Base-by-base conservation (phyloP, 805 yeast species). In the Candida sanyiensis region DNA sequence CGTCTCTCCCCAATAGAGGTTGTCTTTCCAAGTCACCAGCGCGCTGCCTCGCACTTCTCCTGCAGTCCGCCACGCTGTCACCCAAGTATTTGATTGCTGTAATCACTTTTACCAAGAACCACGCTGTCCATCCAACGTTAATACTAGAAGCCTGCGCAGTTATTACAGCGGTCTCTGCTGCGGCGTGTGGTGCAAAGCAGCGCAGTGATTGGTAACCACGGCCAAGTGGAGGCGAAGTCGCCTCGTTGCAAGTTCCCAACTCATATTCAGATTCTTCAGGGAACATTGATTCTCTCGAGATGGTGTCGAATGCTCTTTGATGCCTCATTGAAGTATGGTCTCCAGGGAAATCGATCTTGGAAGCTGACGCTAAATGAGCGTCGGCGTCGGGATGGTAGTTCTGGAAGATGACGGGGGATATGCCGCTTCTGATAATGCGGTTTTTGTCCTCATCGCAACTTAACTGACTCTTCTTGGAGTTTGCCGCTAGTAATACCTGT, bases 1-100 rank as follows among this genome's bases (percentile, higher is more conserved):
- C 21, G 27, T 23, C 28, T 6, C 5, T 9, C 11, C 29, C 22
- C 11, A 42, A 19, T 20, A 47, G 37, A 7, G 47, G 49, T 24
- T 45, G 47, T 32, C 44, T 43, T 27, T 47, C 50, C n/a, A 38
- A 39, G 32, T 47, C 47, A 5, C 26, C 25, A n/a, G 32, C 10
- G 6, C 9, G 16, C 10, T 12, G 19, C 13, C 39, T 35, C 21
- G 5, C n/a, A 6, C 35, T 3, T 27, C 39, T 30, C 12, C 29
- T 13, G 13, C 22, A 17, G 12, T 12, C 18, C n/a, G 6, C 16
- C 29, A 30, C 24, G 18, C 16, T 17, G n/a, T 9, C 11, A 23
- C 26, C 29, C 7, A 41, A 26, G 10, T 15, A 13, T 9, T 35
- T 30, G 8, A 31, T 13, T 4, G 18, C 21, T 13, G 24, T 10